A percentile compares a stretch with the other conserved stretches of the same genome.
Conservation (phyloP, 2,329 filamentous ascomycete species). For the Dothideomycetes sp. region DNA sequence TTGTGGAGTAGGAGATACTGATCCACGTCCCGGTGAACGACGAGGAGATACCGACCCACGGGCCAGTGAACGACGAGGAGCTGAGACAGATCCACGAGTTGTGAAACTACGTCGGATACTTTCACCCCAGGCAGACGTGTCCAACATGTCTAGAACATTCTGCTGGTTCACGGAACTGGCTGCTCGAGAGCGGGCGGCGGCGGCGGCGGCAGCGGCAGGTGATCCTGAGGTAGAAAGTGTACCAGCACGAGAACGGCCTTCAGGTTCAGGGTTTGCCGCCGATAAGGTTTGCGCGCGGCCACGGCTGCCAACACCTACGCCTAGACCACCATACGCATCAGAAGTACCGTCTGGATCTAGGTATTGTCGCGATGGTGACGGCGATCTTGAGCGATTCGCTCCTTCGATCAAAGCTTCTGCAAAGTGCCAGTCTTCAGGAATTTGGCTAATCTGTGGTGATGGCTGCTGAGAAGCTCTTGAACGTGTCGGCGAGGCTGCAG, state of each 20-base stretch:
- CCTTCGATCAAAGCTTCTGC: constrained; percentile 5
- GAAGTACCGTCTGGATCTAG: constrained; percentile 3
- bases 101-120: constrained; percentile 86
- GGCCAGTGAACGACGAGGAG: no score
- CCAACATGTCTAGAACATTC: constrained; percentile 74
- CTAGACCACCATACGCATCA: constrained; percentile 6
- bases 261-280: constrained; percentile 2
- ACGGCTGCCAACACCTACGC: constrained; percentile 1
- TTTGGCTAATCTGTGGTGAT: background rate
- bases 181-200: constrained; percentile 45
- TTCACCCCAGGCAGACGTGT: constrained; percentile 87
- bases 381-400: constrained; percentile 18
- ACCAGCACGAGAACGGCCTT: constrained; percentile 1
- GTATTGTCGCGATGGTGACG: constrained; percentile 15
- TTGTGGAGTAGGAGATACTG: no score
- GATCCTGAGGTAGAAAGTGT: constrained; percentile 2
- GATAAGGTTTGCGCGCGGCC: constrained; percentile 3
- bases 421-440: constrained; percentile 12
- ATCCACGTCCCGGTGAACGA: no score
- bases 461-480: constrained; percentile 13
- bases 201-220: constrained; percentile 5
- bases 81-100: constrained; percentile 29
- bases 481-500: constrained; percentile 16
- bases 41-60: no score
- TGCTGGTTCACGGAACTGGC: constrained; percentile 63